Evolutionary conservation across 2,329 filamentous ascomycete species (phyloP).

Genomic region (Ramularia collo-cygni): DNA sequence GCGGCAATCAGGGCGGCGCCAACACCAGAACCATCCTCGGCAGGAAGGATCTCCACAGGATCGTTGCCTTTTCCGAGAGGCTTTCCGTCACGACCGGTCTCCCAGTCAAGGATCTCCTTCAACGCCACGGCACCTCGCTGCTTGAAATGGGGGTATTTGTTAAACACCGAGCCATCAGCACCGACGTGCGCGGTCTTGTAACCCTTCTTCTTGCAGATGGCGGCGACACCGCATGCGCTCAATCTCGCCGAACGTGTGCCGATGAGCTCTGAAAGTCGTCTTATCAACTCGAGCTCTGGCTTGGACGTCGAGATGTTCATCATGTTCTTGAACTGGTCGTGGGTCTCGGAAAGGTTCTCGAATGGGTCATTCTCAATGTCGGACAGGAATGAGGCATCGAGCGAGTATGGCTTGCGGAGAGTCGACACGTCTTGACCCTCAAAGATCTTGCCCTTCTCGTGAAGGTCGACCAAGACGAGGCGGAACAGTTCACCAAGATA

Average conservation of each 20-base stretch:
- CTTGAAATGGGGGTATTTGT: slow-evolving; percentile 99
- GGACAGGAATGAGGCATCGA: slow-evolving; percentile 91
- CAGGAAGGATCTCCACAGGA: slow-evolving; percentile 77
- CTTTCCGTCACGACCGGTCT: slow-evolving; percentile 62
- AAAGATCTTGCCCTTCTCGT: slow-evolving; percentile 71
- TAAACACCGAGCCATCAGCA: slow-evolving; percentile 95
- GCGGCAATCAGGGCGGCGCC: slow-evolving; percentile 89
- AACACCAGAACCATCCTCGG: slow-evolving; percentile 96
- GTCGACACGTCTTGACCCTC: slow-evolving; percentile 71
- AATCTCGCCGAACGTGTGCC: slow-evolving; percentile 89
- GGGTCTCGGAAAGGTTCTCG: slow-evolving; percentile 87
- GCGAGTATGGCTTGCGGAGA: slow-evolving; percentile 77
- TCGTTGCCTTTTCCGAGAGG: slow-evolving; percentile 54
- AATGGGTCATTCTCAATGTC: slow-evolving; percentile 90
- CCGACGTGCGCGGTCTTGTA: slow-evolving; percentile 86
- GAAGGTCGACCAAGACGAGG: slow-evolving; percentile 41
- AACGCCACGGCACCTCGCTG: slow-evolving; percentile 80
- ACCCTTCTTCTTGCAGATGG: slow-evolving; percentile 94
- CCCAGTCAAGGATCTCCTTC: slow-evolving; percentile 93
- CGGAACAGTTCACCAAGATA: slow-evolving; percentile 43
- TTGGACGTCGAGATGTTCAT: slow-evolving; percentile 64
- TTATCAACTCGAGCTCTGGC: slow-evolving; percentile 81
- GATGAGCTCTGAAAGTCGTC: slow-evolving; percentile 85
- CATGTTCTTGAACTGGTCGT: slow-evolving; percentile 70
- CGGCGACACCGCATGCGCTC: slow-evolving; percentile 88